Conservation (phyloP, 2,329 filamentous ascomycete species). For the Fusarium sp. region DNA sequence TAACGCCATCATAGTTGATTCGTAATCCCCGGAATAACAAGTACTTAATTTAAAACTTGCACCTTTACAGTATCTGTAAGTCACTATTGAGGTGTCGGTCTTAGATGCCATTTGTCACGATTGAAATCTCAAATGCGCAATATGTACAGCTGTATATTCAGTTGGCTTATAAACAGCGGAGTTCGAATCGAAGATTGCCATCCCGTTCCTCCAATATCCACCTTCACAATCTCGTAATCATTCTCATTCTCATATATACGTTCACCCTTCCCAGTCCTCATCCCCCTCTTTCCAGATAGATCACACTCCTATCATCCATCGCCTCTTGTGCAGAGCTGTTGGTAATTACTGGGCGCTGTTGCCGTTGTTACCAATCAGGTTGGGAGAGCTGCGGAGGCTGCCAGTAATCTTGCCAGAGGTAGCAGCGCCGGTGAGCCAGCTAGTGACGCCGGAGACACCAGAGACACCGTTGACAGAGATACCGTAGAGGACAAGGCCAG, state of each 20-base stretch:
- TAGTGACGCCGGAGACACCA: constrained; percentile 51
- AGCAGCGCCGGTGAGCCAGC: constrained; percentile 55
- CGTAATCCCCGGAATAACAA: too few species aligned
- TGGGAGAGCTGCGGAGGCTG: constrained; percentile 54
- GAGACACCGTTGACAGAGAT: constrained; percentile 57
- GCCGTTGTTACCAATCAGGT: constrained; percentile 64
- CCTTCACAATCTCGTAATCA: not conserved
- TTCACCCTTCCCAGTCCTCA: not conserved
- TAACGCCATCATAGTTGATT: not conserved
- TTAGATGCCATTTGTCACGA: not conserved
- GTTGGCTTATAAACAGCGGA: not conserved
- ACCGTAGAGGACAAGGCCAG: constrained; percentile 63
- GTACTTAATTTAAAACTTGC: too few species aligned
- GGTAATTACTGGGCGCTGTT: constrained; percentile 43
- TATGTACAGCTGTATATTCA: constrained; percentile 24
- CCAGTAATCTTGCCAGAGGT: constrained; percentile 56
- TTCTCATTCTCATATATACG: not conserved
- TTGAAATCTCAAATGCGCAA: not conserved
- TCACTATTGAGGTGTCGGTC: not conserved
- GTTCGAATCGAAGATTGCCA: constrained; percentile 5
- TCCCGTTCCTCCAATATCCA: not conserved
- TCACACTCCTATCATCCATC: not conserved
- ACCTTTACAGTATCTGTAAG: too few species aligned
- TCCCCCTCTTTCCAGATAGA: not conserved
- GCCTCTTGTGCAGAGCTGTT: not conserved